These are phyloP conservation scores for Gloeopeniophorella convolvens DNA, from an alignment of 768 basidiomycete species.

Conservation along the genomic window DNA sequence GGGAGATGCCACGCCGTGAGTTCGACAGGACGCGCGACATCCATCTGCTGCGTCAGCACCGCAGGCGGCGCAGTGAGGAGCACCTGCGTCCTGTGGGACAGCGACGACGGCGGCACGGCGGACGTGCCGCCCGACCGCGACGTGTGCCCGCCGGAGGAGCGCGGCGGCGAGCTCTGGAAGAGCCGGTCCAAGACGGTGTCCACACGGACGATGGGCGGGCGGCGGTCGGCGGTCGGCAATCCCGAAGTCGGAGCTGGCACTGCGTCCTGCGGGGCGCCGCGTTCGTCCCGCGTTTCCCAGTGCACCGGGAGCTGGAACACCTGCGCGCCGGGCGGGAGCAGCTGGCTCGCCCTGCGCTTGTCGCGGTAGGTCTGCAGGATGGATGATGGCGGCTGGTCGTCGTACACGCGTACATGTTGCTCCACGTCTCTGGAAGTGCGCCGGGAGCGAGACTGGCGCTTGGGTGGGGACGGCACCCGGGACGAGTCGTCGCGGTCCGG, in stretches of 20 bases:
- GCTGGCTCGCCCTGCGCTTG: not conserved
- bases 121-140: slow-evolving; percentile 3
- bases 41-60: slow-evolving; percentile 4
- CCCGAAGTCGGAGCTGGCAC: not conserved
- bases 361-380: slow-evolving; percentile 28
- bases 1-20: not conserved
- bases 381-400: slow-evolving; percentile 38
- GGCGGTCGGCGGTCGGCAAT: not conserved
- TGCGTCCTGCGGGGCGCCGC: not conserved
- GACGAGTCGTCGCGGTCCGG: slow-evolving; percentile 11
- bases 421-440: slow-evolving; percentile 20
- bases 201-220: not conserved
- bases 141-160: slow-evolving; percentile 1
- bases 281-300: not conserved
- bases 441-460: slow-evolving; percentile 18
- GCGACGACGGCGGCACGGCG: not conserved
- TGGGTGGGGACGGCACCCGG: slow-evolving; percentile 15
- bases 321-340: not conserved
- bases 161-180: slow-evolving; percentile 4
- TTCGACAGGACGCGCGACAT: slow-evolving; percentile 8
- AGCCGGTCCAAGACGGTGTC: slow-evolving; percentile 15
- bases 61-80: slow-evolving; percentile 5
- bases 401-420: slow-evolving; percentile 22
- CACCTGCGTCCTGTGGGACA: slow-evolving; percentile 11
- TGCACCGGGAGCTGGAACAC: not conserved